Conservation (phyloP, 2,329 filamentous ascomycete genomes). For the Scedosporium aurantiacum region DNA sequence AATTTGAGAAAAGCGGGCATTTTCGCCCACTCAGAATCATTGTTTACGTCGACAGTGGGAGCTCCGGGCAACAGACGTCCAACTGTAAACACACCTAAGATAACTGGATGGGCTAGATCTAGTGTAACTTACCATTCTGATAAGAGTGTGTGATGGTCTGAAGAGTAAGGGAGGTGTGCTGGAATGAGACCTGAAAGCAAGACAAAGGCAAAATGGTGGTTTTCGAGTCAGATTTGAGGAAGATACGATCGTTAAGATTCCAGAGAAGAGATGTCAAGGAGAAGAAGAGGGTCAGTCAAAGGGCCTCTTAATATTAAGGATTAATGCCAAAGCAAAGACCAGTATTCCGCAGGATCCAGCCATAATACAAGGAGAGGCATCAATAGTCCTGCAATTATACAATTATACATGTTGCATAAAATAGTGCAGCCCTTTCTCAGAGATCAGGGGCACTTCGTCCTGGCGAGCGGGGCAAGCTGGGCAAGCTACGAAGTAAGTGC, state of each 20-base stretch:
- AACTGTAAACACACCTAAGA: not conserved
- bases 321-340: not conserved
- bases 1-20: constrained; percentile 1
- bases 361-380: not conserved
- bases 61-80: not conserved
- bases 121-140: not conserved
- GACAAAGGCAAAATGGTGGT: not conserved
- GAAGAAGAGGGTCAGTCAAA: not conserved
- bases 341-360: not conserved
- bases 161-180: not conserved
- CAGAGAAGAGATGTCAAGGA: not conserved
- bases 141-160: not conserved
- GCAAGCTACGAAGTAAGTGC: no score
- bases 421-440: not conserved
- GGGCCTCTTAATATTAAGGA: not conserved
- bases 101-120: not conserved
- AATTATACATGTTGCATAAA: not conserved
- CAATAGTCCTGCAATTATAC: not conserved
- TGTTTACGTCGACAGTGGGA: not conserved
- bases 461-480: no score
- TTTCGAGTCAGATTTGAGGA: not conserved
- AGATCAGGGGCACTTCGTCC: no score
- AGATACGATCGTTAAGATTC: not conserved
- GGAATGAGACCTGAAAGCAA: not conserved
- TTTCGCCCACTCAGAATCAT: not conserved